These are phyloP conservation scores for Tanacetum coccineum DNA, from an alignment of 129 eudicot species.

Conservation along the genomic window DNA sequence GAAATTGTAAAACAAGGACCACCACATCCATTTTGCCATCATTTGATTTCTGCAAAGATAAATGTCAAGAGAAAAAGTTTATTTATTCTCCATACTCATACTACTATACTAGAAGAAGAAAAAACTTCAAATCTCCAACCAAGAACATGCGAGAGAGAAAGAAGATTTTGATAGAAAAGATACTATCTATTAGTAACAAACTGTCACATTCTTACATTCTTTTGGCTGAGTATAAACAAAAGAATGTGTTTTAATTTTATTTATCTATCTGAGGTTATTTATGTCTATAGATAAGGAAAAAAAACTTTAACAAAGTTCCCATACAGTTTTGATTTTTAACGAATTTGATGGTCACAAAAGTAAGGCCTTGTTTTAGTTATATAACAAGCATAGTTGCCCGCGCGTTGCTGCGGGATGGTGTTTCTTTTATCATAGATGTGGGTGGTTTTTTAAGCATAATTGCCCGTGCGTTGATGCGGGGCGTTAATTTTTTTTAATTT, in stretches of 20 bases:
- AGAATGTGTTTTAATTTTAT: no score
- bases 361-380: neutral
- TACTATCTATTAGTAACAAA: neutral
- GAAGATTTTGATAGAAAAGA: neutral
- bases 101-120: neutral
- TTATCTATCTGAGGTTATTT: no score
- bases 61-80: neutral
- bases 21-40: constrained; percentile 10
- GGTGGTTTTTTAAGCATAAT: no score
- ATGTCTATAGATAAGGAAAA: no score
- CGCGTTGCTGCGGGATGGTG: no score
- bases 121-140: constrained; percentile 1
- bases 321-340: no score
- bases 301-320: no score
- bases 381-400: no score
- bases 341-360: no score
- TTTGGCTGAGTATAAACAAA: neutral
- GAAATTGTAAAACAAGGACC: neutral
- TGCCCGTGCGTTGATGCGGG: no score
- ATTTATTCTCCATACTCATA: neutral
- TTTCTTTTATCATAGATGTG: no score
- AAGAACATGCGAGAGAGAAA: constrained; percentile 15
- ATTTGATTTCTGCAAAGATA: neutral
- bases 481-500: no score
- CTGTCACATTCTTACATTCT: neutral